Evolutionary conservation across 2,329 filamentous ascomycete species (phyloP).

Genomic region (Scytalidium sp.): DNA sequence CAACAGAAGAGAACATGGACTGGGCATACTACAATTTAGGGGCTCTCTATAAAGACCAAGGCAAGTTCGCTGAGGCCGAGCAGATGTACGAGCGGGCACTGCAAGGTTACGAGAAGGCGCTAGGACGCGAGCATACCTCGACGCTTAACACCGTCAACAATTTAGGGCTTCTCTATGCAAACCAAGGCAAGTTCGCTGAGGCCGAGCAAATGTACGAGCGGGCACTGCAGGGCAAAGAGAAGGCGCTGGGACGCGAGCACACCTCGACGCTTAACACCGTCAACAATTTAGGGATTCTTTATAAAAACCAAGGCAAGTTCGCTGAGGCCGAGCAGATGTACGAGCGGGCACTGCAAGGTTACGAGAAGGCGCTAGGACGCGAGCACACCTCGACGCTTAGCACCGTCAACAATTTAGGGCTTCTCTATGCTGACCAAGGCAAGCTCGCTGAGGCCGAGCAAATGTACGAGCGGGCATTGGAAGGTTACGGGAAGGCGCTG

Average conservation of each 20-base stretch:
- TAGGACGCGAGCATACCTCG: conserved; percentile 2
- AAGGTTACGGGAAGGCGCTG: conserved; percentile 14
- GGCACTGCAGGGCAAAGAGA: conserved; percentile 14
- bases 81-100: conserved; percentile 16
- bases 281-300: conserved; percentile 15
- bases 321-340: conserved; percentile 25
- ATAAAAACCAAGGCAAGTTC: conserved; percentile 13
- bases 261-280: conserved; percentile 15
- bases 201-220: conserved; percentile 9
- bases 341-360: conserved; percentile 25
- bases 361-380: conserved; percentile 15
- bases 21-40: conserved; percentile 17
- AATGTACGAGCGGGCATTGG: background rate
- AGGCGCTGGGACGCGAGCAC: conserved; percentile 18
- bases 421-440: background rate
- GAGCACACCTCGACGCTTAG: conserved; percentile 19
- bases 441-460: conserved; percentile 1
- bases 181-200: conserved; percentile 7
- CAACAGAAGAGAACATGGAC: conserved; percentile 7
- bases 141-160: conserved; percentile 7
- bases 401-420: conserved; percentile 7
- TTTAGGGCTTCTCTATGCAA: conserved; percentile 7
- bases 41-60: conserved; percentile 17
- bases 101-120: conserved; percentile 9
- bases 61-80: conserved; percentile 18